Evolutionary conservation across 768 basidiomycete genomes (phyloP), one percentile per base, ranked within the genome.

Genomic region (Nidularia pulvinata): DNA sequence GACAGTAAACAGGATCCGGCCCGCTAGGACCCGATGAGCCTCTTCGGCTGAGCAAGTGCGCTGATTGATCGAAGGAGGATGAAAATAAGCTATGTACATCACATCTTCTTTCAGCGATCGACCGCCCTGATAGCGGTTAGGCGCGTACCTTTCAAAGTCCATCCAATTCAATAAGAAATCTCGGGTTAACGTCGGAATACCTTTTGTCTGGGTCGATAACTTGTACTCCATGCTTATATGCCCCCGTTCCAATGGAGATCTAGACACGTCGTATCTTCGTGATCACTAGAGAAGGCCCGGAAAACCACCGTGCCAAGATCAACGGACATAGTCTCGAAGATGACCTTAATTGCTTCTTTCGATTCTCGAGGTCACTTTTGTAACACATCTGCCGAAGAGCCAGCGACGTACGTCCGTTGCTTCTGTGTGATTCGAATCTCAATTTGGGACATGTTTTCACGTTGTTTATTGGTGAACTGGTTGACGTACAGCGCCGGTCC

Each of bases 81-180:
- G 55, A 60, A 69, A 69, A 68, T 69, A 71, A 69, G 69, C 69
- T 69, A 55, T 66, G 61, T 61, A 61, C 57, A 58, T 39, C 60
- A 30, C 25, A 30, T 30, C 25, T 30, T 30, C 25, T 4, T 30
- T 30, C 25, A 30, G 25, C 4, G 25, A 30, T 30, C 25, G 25
- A 30, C 25, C 25, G 25, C 25, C 25, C 25, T 30, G 25, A 30
- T 30, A 30, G 25, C 25, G 25, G 25, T 30, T 30, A 30, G 25
- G 25, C 25, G 25, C 25, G 25, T 30, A 30, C 25, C 25, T 30
- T 30, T 30, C 25, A 30, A 30, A 30, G 25, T 30, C 25, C 25
- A 30, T 30, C 25, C 25, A 30, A 44, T 50, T 43, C 34, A 37
- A 33, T 52, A 43, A 49, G 54, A 57, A 61, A 59, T 61, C 55